Conservation (phyloP, 179 eudicot species). For the Nepenthes alata region DNA sequence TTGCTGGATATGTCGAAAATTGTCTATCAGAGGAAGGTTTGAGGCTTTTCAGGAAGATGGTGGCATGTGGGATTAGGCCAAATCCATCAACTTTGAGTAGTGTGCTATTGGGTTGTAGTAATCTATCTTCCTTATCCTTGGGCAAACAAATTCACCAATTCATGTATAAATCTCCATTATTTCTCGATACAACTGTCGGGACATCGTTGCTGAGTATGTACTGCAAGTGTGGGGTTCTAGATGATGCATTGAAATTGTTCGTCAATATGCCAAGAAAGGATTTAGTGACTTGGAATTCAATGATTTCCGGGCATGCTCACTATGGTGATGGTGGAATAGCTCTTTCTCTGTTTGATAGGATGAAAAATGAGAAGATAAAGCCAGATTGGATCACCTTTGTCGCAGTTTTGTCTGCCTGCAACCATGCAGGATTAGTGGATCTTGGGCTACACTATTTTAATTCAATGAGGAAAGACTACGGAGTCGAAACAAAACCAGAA, state of each 20-base stretch:
- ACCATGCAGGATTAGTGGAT: constrained; percentile 64
- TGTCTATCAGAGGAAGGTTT: constrained; percentile 42
- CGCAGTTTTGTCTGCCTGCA: constrained; percentile 69
- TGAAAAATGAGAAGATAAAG: constrained; percentile 31
- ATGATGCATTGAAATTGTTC: constrained; percentile 51
- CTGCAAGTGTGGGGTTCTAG: constrained; percentile 66
- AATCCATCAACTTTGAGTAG: constrained; percentile 60
- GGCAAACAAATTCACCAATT: constrained; percentile 72
- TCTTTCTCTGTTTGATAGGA: constrained; percentile 44
- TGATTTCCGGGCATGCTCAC: constrained; percentile 79
- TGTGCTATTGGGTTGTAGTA: constrained; percentile 63
- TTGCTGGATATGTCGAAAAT: constrained; percentile 74
- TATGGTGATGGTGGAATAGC: constrained; percentile 53
- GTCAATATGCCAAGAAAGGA: constrained; percentile 45
- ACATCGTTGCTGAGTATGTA: constrained; percentile 85
- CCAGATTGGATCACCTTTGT: constrained; percentile 79
- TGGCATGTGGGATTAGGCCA: constrained; percentile 28
- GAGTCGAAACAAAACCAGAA: constrained; percentile 41
- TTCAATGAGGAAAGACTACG: constrained; percentile 41
- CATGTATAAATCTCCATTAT: constrained; percentile 38
- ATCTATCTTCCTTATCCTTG: constrained; percentile 50
- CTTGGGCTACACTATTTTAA: constrained; percentile 57
- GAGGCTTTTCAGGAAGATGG: constrained; percentile 52
- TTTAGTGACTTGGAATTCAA: constrained; percentile 69
- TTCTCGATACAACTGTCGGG: constrained; percentile 43